Percentiles rank a stretch among this genome's conserved stretches.
Evolutionary conservation across 805 yeast species (phyloP).

Genomic region (Spathaspora hagerdaliae): DNA sequence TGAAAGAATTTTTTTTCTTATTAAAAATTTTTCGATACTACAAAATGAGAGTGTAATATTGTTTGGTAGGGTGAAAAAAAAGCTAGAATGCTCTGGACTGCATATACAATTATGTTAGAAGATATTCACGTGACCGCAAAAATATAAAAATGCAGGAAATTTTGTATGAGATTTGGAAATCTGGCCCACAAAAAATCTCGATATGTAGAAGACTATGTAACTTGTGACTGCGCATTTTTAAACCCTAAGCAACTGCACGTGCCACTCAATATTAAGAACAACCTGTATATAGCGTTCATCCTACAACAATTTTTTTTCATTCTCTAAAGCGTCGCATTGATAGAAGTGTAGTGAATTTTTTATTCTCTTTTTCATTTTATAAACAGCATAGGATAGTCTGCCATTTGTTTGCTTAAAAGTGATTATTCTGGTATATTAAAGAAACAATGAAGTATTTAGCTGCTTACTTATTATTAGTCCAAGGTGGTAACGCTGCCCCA

Average conservation of each 20-base stretch:
- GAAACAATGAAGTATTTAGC: slow-evolving; percentile 88
- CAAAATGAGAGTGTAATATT: neutral
- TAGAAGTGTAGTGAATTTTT: neutral
- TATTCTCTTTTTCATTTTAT: neutral
- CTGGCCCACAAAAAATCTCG: neutral
- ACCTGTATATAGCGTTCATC: neutral
- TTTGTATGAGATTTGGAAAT: too few species aligned
- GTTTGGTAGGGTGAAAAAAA: neutral
- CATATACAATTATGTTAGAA: too few species aligned
- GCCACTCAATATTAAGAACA: neutral
- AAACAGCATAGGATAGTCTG: slow-evolving; percentile 72
- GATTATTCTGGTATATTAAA: slow-evolving; percentile 54
- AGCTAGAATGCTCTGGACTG: neutral
- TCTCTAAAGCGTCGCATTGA: too few species aligned
- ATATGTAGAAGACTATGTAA: neutral
- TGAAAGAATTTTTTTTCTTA: neutral
- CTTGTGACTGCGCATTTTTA: neutral
- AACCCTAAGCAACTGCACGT: slow-evolving; percentile 1
- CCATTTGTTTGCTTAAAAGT: slow-evolving; percentile 63
- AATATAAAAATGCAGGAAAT: neutral
- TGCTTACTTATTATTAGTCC: slow-evolving; percentile 96
- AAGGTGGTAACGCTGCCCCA: slow-evolving; percentile 95
- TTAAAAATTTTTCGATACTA: neutral
- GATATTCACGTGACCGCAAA: neutral
- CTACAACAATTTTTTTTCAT: too few species aligned